Conservation (phyloP, 345 rosid genomes). For the Populus euphratica region DNA sequence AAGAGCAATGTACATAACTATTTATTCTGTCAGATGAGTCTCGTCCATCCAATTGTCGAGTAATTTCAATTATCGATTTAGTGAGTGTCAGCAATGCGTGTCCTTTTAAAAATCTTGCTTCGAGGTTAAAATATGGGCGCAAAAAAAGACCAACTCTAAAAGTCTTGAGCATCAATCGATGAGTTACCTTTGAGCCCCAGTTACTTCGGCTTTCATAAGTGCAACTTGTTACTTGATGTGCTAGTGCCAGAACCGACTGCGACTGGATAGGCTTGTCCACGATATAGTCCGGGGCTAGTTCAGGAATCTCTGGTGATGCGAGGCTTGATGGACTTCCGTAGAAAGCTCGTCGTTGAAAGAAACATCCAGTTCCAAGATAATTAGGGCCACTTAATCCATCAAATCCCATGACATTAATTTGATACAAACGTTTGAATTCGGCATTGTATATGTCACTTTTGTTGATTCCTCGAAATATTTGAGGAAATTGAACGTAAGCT, state of each 20-base stretch:
- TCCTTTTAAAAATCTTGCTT: background rate
- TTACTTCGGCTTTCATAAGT: conserved; percentile 45
- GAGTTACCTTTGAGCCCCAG: conserved; percentile 64
- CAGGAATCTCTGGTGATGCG: conserved; percentile 31
- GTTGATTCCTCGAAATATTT: conserved; percentile 47
- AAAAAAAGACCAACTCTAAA: background rate
- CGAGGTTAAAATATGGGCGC: background rate
- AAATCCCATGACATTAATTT: conserved; percentile 41
- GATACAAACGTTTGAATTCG: conserved; percentile 36
- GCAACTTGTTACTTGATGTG: conserved; percentile 51
- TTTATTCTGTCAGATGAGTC: too few relatives aligned
- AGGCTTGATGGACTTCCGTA: conserved; percentile 43
- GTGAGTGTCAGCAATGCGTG: too few relatives aligned
- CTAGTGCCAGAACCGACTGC: conserved; percentile 27
- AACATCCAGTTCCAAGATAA: conserved; percentile 59
- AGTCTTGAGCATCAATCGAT: too few relatives aligned
- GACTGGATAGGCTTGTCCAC: conserved; percentile 32
- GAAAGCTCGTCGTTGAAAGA: conserved; percentile 51
- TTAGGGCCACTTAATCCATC: conserved; percentile 50
- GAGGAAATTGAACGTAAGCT: conserved; percentile 71
- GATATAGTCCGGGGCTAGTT: conserved; percentile 26
- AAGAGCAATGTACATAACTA: too few relatives aligned
- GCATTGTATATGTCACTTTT: conserved; percentile 52
- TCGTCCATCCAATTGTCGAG: too few relatives aligned
- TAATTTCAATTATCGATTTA: too few relatives aligned